Conservation (phyloP, 768 basidiomycete species). For the Mycena haematopus region DNA sequence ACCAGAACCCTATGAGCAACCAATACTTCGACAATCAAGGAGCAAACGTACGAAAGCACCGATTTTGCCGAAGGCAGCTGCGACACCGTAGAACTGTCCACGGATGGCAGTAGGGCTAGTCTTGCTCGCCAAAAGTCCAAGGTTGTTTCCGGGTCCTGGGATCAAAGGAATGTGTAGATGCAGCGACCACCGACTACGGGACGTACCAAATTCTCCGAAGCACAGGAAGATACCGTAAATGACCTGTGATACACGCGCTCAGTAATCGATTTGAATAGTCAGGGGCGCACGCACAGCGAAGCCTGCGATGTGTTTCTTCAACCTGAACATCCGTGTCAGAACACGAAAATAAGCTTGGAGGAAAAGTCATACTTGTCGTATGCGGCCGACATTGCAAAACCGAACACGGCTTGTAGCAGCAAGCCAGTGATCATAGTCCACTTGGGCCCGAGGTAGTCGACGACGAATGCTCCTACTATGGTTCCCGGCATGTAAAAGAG, state of each 20-base stretch:
- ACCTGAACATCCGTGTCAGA: constrained; percentile 37
- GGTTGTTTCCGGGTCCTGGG: constrained; percentile 80
- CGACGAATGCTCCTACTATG: constrained; percentile 73
- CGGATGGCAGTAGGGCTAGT: constrained; percentile 84
- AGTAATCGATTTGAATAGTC: neutral
- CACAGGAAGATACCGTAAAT: constrained; percentile 91
- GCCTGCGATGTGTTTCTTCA: constrained; percentile 69
- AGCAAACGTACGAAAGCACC: constrained; percentile 68
- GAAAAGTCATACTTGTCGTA: constrained; percentile 56
- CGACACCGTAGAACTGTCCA: constrained; percentile 85
- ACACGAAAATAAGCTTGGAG: neutral
- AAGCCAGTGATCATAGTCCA: constrained; percentile 66
- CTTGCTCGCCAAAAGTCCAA: constrained; percentile 88
- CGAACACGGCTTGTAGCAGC: constrained; percentile 69
- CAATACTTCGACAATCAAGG: neutral
- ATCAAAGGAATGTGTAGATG: constrained; percentile 8
- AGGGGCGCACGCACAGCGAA: constrained; percentile 62
- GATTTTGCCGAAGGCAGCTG: constrained; percentile 85
- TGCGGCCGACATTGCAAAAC: constrained; percentile 90
- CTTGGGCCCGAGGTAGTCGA: constrained; percentile 80
- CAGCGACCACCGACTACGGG: neutral
- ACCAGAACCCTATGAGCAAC: neutral
- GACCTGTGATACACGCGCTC: constrained; percentile 48
- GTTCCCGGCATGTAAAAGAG: constrained; percentile 59
- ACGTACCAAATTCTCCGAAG: constrained; percentile 82